Percentiles rank a stretch among this genome's conserved stretches.
These are phyloP conservation scores for Malassezia equina DNA, from an alignment of 1,284 basidiomycete species.

Conservation along the genomic window DNA sequence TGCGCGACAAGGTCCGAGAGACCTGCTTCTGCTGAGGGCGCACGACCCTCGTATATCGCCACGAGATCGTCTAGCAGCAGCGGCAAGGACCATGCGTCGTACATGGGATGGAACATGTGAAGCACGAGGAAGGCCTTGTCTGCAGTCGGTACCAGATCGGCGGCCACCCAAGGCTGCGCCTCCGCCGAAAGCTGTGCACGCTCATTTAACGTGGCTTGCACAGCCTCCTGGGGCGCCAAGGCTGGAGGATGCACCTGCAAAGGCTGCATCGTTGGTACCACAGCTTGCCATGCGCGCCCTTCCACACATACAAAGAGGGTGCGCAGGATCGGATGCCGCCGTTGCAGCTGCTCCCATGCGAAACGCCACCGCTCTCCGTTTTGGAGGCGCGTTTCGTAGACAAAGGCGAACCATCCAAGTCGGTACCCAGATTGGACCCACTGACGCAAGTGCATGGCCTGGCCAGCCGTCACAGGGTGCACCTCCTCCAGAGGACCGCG, in stretches of 20 bases:
- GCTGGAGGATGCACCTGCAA: neutral
- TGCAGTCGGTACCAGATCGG: neutral
- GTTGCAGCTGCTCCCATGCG: conserved; percentile 25
- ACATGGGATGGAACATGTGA: conserved; percentile 38
- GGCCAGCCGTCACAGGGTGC: conserved; percentile 29
- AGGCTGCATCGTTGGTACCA: neutral
- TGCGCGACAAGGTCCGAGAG: conserved; percentile 17
- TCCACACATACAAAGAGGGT: conserved; percentile 22
- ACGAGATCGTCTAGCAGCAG: conserved; percentile 30
- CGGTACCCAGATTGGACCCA: conserved; percentile 18
- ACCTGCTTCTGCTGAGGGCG: conserved; percentile 10
- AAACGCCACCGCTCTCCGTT: conserved; percentile 10
- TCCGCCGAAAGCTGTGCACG: neutral
- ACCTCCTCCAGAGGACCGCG: conserved; percentile 15
- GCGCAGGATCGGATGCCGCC: conserved; percentile 30
- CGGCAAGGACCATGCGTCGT: conserved; percentile 38
- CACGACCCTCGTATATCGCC: conserved; percentile 18
- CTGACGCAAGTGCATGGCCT: conserved; percentile 25
- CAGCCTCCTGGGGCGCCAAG: neutral
- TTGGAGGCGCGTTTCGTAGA: conserved; percentile 17
- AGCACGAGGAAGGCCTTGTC: conserved; percentile 25
- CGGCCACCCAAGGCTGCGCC: neutral
- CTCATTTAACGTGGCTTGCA: neutral
- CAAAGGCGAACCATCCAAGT: conserved; percentile 27
- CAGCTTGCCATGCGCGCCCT: conserved; percentile 20